Evolutionary conservation across 2,329 filamentous ascomycete genomes (phyloP), one percentile per base, ranked within the genome.

Genomic region (Cadophora sp.): DNA sequence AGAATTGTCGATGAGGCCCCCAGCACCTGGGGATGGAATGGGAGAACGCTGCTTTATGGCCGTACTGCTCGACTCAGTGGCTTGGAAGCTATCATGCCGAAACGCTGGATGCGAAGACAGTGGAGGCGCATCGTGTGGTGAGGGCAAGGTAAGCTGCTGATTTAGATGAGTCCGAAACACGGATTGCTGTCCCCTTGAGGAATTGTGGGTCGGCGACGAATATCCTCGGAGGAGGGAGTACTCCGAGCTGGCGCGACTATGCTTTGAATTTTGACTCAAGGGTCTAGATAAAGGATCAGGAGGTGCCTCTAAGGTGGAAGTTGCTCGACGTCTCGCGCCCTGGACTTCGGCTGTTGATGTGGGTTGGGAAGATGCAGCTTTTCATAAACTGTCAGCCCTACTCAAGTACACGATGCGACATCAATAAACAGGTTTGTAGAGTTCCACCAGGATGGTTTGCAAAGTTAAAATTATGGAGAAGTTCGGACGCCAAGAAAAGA

Each of bases 221-320:
- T 84, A 84, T 66, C 83, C 85, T 69, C 84, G 85, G 66, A 87
- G 79, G 55, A 87, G 78, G 59, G 89, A 90, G 72, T 89, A 84
- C 77, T 93, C 90, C 63, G 90, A 92, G 79, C 89, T 92, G 64
- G 90, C 87, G 72, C 90, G 87, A 75, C 85, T 89, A 78, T 91
- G 88, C 75, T 85, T 91, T 80, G 83, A 89, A 74, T 87, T 83
- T 70, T 88, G 83, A 72, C 85, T 88, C 51, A 85, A 77, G 58
- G 88, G 85, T 71, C 87, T 82, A 16, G 33, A 58, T 64, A 80
- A 76, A 65, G 79, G 75, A 71, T 88, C 85, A 53, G 82, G 76
- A 65, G 81, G 83, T 43, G 84, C 80, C 73, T 91, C 87, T 30
- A 90, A 81, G 45, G 86, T 85, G 45, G 88, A 90, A 69, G 86